Base-by-base conservation (phyloP, 768 basidiomycete species). In the Boletus barrowsii region DNA sequence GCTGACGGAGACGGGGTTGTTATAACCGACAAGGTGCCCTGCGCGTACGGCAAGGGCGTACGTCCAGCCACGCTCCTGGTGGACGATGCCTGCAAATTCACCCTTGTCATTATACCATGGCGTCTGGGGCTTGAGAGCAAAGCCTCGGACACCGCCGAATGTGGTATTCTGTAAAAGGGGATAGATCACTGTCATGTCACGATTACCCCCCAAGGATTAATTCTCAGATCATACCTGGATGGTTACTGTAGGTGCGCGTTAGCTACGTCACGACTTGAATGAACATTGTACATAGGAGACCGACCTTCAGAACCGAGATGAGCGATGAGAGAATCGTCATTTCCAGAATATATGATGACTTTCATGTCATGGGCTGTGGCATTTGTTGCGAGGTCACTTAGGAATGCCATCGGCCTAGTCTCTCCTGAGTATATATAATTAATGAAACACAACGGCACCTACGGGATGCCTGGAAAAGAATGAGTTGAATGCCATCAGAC, bases 81-180 rank as follows among this genome's bases (percentile, higher is more conserved):
- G 86, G 17, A 89, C 76, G 30, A 88, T 83, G 0, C 88, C 88
- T 0, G 81, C 85, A 50, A 82, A 77, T 49, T 81, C 72, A 14
- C 82, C 81, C 1, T 67, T 62, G 49, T 87, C 84, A 47, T 83
- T 81, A 49, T 69, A 72, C 86, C 86, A 90, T 1, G 83, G 79
- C 0, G 88, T 89, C 3, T 83, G 77, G 0, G 88, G 88, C 53
- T 78, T 76, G 45, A 80, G 75, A 5, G 84, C 83, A 65, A 90
- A 90, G 4, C 88, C 88, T 68, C 83, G 85, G 41, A 84, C 82
- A 7, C 86, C 88, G 22, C 86, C 87, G 58, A 89, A 90, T 1
- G 88, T 88, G 22, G 87, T 88, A 61, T 90, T 90, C 84, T 88
- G 47, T 42, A 32, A 51, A 47, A 17, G 44, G 22, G 6, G 30